Percentiles rank a stretch among this genome's conserved stretches.
Conservation (phyloP, 2,329 filamentous ascomycete species). For the Phoma sp. region DNA sequence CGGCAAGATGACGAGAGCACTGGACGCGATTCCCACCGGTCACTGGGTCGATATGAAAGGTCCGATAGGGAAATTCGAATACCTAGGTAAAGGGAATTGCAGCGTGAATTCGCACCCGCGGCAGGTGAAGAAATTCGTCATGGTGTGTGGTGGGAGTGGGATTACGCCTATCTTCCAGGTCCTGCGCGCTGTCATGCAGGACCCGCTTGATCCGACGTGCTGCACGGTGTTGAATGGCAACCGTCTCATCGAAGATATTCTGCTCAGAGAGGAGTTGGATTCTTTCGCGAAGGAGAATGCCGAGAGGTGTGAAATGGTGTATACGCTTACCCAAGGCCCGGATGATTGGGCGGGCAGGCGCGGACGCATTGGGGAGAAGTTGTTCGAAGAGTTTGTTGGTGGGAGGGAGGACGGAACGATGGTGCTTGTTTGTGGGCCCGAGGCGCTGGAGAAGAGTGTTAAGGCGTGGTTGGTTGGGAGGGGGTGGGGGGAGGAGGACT, state of each 20-base stretch:
- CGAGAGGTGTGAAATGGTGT: slow-evolving; percentile 68
- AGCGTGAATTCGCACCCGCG: slow-evolving; percentile 65
- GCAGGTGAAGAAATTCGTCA: slow-evolving; percentile 72
- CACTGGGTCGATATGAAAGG: slow-evolving; percentile 78
- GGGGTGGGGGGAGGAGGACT: slow-evolving; percentile 75
- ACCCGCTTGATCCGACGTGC: slow-evolving; percentile 67
- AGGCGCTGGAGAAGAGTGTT: slow-evolving; percentile 73
- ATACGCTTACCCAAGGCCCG: slow-evolving; percentile 71
- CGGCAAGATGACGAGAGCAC: slow-evolving; percentile 81
- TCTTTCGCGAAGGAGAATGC: slow-evolving; percentile 61
- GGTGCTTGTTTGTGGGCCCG: slow-evolving; percentile 82
- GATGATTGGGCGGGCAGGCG: slow-evolving; percentile 71
- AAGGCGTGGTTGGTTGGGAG: slow-evolving; percentile 63
- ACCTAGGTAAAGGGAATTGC: slow-evolving; percentile 72
- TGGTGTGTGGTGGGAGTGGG: slow-evolving; percentile 89
- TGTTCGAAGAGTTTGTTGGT: slow-evolving; percentile 70
- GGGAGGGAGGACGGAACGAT: slow-evolving; percentile 61
- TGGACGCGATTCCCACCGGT: slow-evolving; percentile 76
- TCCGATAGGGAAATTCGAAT: slow-evolving; percentile 85
- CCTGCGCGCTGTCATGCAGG: slow-evolving; percentile 73
- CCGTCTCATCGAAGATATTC: slow-evolving; percentile 78
- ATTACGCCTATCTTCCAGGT: slow-evolving; percentile 93
- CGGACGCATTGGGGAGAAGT: slow-evolving; percentile 70
- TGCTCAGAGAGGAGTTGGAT: slow-evolving; percentile 78
- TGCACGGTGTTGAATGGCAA: slow-evolving; percentile 85